Base-by-base conservation (phyloP, 108 stramenopile genomes). In the Fragilariopsis cylindrus region DNA sequence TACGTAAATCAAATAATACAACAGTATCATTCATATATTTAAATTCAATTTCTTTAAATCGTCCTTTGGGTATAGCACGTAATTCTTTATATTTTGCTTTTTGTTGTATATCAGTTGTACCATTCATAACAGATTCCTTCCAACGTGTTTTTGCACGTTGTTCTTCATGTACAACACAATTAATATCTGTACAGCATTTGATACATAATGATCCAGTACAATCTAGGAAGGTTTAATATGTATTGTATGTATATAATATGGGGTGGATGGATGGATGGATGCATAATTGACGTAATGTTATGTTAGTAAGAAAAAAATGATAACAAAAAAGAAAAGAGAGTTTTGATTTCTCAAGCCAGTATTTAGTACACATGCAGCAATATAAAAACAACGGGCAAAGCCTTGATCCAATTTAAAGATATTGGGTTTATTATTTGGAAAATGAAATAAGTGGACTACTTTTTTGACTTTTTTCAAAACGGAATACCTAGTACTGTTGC, bases 1-100 rank as follows among this genome's bases (percentile, higher is more conserved):
- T 63, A 42, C 67, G 44, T 44, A 87, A 13, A 74, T 85, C 70
- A 86, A 86, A 91, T 48, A 89, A 70, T 12, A 84, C 71, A 1
- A 86, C 76, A 7, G 87, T 84, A 68, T 91, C 85, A 40, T 83
- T 78, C 66, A 81, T 60, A 57, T 87, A 89, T 48, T 57, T 53
- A 18, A 91, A 82, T 48, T 53, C 67, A 5, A 79, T 15, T 48
- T 91, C 90, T 46, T 64, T 63, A 48, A 87, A 86, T 13, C 65
- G 58, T 13, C 69, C 60, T 44, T 67, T 73, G 21, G 62, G 64
- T 57, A 83, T 73, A 56, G 45, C 69, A 13, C 41, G 62, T 15
- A 47, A 39, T 11, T 78, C 71, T 53, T 80, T 76, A 19, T 46
- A 7, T 18, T 79, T 56, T 4, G 85, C 81, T 39, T 60, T 42